Evolutionary conservation across 805 yeast species (phyloP).

Genomic region (Komagataella populi): DNA sequence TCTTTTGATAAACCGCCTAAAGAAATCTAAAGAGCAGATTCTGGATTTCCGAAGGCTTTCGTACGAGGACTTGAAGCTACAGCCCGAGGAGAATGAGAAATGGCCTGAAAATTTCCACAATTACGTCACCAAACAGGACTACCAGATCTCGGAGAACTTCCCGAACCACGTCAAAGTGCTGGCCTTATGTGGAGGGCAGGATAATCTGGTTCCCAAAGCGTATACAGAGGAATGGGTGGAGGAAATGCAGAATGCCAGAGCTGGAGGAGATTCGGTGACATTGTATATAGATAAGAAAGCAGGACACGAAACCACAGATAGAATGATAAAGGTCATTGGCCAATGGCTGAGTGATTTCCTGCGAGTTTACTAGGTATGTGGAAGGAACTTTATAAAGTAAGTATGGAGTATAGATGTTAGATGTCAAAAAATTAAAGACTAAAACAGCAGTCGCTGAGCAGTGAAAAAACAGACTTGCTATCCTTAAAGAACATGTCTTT

Average conservation of each 20-base stretch:
- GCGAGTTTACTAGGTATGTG: neutral
- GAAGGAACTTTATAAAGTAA: neutral
- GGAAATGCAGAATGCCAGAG: constrained; percentile 2
- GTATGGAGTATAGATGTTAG: neutral
- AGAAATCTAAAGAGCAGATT: neutral
- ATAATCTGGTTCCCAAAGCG: constrained; percentile 4
- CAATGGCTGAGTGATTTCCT: constrained; percentile 2
- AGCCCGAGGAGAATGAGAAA: constrained; percentile 2
- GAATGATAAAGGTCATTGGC: constrained; percentile 3
- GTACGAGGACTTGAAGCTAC: neutral
- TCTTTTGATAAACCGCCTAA: constrained; percentile 27
- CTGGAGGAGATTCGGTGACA: constrained; percentile 4
- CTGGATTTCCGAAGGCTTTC: neutral
- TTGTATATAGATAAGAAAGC: neutral
- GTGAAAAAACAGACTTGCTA: neutral
- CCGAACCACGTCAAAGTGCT: constrained; percentile 6
- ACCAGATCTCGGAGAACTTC: constrained; percentile 5
- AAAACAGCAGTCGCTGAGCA: neutral
- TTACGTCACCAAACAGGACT: constrained; percentile 4
- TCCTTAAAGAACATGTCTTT: neutral
- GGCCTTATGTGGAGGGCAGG: constrained; percentile 5
- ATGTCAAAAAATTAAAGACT: neutral
- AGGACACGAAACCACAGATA: constrained; percentile 4
- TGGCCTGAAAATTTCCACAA: constrained; percentile 6
- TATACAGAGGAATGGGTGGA: constrained; percentile 4